Percentiles rank a stretch among this genome's conserved stretches.
Evolutionary conservation across 2,329 filamentous ascomycete genomes (phyloP).

Genomic region (Coleophoma crateriformis): DNA sequence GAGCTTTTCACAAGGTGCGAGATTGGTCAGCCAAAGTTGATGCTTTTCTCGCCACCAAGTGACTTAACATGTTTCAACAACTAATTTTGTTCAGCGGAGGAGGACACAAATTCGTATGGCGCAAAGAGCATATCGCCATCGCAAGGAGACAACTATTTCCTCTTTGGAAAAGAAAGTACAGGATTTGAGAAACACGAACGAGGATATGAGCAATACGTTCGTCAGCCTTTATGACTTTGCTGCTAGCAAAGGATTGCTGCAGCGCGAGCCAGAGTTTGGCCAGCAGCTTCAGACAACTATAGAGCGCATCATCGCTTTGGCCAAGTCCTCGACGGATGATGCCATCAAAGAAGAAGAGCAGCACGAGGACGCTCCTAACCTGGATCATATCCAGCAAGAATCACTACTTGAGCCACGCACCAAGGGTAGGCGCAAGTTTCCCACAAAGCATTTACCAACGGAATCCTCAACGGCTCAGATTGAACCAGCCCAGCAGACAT

Average conservation of each 20-base stretch:
- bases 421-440: not conserved
- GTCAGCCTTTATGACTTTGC: slow-evolving; percentile 59
- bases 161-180: slow-evolving; percentile 66
- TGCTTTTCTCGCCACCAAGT: no score
- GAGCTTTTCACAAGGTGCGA: no score
- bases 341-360: slow-evolving; percentile 20
- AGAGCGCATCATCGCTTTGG: slow-evolving; percentile 51
- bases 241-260: slow-evolving; percentile 49
- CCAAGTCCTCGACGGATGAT: slow-evolving; percentile 40
- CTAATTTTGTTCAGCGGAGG: slow-evolving; percentile 51
- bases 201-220: slow-evolving; percentile 71
- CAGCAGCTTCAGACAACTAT: slow-evolving; percentile 51
- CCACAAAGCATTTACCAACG: not conserved
- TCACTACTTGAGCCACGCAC: not conserved
- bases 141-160: slow-evolving; percentile 77
- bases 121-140: slow-evolving; percentile 76
- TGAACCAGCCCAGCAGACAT: slow-evolving; percentile 5
- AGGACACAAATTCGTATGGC: slow-evolving; percentile 84
- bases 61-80: not conserved
- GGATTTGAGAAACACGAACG: slow-evolving; percentile 62
- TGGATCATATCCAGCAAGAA: not conserved
- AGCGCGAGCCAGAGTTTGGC: slow-evolving; percentile 50
- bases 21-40: no score
- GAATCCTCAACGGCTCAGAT: not conserved
- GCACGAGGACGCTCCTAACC: slow-evolving; percentile 6